These are phyloP conservation scores for Mortierella alpina DNA, from an alignment of 192 early-diverging fungal genomes.

Conservation along the genomic window DNA sequence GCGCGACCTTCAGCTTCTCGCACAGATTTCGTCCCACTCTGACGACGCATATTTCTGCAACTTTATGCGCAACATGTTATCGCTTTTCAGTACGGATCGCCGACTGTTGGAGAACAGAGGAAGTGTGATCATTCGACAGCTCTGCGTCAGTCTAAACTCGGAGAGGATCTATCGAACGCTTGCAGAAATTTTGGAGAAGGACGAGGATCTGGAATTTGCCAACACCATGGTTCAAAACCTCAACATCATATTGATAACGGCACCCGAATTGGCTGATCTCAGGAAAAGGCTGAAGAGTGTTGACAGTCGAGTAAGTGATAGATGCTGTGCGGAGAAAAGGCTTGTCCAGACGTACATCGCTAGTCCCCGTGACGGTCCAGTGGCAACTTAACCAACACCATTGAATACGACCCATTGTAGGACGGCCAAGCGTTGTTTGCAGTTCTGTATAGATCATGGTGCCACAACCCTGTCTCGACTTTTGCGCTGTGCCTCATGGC, in stretches of 20 bases:
- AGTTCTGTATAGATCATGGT: slow-evolving; percentile 93
- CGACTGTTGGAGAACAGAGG: slow-evolving; percentile 90
- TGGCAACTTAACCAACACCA: no score
- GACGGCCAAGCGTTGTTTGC: slow-evolving; percentile 88
- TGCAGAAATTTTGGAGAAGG: slow-evolving; percentile 87
- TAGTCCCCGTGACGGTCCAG: no score
- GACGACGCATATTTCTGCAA: slow-evolving; percentile 88
- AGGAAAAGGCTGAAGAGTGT: slow-evolving; percentile 83
- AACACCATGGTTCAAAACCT: slow-evolving; percentile 98
- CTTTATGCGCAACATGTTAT: slow-evolving; percentile 91
- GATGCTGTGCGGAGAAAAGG: no score
- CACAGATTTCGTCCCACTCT: slow-evolving; percentile 91
- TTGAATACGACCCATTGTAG: slow-evolving; percentile 22
- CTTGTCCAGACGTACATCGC: no score
- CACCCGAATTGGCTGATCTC: slow-evolving; percentile 88
- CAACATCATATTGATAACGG: slow-evolving; percentile 95
- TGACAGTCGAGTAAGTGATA: slow-evolving; percentile 64
- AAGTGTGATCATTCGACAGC: slow-evolving; percentile 91
- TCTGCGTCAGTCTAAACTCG: slow-evolving; percentile 90
- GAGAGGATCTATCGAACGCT: slow-evolving; percentile 91
- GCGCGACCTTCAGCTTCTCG: slow-evolving; percentile 91
- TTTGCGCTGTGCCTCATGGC: slow-evolving; percentile 95
- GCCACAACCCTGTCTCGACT: slow-evolving; percentile 94
- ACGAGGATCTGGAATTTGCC: slow-evolving; percentile 95
- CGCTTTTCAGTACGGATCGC: slow-evolving; percentile 90